phyloP scores from a whole-genome alignment of 768 basidiomycete species.

The Candolleomyces aberdarensis region DNA sequence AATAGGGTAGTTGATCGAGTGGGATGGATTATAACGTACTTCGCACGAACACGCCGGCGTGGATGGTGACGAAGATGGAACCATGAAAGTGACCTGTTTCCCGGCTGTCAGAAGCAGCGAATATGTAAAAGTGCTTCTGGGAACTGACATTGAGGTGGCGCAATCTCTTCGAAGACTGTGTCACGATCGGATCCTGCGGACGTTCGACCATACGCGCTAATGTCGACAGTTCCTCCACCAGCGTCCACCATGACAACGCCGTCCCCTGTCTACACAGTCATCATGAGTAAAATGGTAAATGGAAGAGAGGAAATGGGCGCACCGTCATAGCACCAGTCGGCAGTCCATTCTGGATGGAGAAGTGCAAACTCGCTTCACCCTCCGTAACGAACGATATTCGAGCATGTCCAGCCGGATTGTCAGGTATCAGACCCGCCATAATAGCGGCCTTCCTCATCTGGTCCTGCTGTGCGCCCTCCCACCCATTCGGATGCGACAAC shows the following conservation, averaged over 20 bases:
- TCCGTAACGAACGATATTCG: slow-evolving; percentile 53
- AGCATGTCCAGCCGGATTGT: slow-evolving; percentile 29
- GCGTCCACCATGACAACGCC: slow-evolving; percentile 55
- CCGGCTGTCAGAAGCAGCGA: neutral
- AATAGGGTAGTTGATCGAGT: neutral
- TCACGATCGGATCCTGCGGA: slow-evolving; percentile 12
- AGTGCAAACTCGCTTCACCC: slow-evolving; percentile 58
- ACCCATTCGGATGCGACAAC: slow-evolving; percentile 59
- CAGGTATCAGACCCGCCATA: slow-evolving; percentile 45
- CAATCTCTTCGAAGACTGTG: slow-evolving; percentile 40
- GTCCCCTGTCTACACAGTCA: slow-evolving; percentile 31
- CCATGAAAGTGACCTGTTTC: slow-evolving; percentile 40
- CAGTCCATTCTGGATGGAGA: slow-evolving; percentile 42
- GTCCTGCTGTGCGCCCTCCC: slow-evolving; percentile 53
- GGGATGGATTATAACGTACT: slow-evolving; percentile 19
- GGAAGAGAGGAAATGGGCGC: neutral
- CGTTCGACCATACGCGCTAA: slow-evolving; percentile 43
- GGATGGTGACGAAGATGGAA: slow-evolving; percentile 43
- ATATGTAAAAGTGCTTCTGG: neutral
- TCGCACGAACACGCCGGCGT: slow-evolving; percentile 30
- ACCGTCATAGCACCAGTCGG: slow-evolving; percentile 31
- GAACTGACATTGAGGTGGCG: slow-evolving; percentile 34
- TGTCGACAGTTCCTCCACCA: slow-evolving; percentile 58
- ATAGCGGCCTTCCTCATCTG: slow-evolving; percentile 50
- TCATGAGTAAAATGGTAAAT: neutral